Evolutionary conservation across 805 yeast genomes (phyloP).

Genomic region (Myxozyma mucilagina): DNA sequence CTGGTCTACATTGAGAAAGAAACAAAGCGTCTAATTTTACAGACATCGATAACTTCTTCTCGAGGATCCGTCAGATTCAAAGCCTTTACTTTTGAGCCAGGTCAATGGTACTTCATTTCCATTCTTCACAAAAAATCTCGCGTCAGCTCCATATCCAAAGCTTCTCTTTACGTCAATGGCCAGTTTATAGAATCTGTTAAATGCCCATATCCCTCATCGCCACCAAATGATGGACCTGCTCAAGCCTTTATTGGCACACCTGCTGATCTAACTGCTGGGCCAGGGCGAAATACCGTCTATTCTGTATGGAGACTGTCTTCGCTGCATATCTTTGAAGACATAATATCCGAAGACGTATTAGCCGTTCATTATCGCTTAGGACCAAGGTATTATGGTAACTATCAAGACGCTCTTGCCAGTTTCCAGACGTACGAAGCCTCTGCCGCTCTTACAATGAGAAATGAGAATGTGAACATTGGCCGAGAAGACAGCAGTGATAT

Average conservation of each 20-base stretch:
- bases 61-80: constrained; percentile 31
- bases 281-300: constrained; percentile 16
- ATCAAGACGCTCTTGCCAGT: constrained; percentile 34
- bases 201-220: constrained; percentile 33
- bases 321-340: constrained; percentile 29
- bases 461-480: constrained; percentile 27
- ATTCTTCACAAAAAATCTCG: constrained; percentile 31
- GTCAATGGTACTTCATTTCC: constrained; percentile 33
- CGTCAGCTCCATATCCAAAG: constrained; percentile 32
- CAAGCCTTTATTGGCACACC: constrained; percentile 33
- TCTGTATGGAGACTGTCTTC: constrained; percentile 31
- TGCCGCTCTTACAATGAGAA: constrained; percentile 31
- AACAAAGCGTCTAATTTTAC: constrained; percentile 27
- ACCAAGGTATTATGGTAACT: constrained; percentile 35
- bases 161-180: constrained; percentile 34
- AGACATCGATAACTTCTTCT: constrained; percentile 26
- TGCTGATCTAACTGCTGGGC: constrained; percentile 20
- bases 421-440: constrained; percentile 36
- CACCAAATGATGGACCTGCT: constrained; percentile 29
- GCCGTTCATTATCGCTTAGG: constrained; percentile 34
- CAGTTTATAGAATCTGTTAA: constrained; percentile 30
- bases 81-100: constrained; percentile 26
- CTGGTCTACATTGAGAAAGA: constrained; percentile 32
- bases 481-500: constrained; percentile 29
- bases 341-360: constrained; percentile 32